Percentiles rank a stretch among this genome's conserved stretches.
phyloP scores from a whole-genome alignment of 129 eudicot species.

The Arctium lappa region DNA sequence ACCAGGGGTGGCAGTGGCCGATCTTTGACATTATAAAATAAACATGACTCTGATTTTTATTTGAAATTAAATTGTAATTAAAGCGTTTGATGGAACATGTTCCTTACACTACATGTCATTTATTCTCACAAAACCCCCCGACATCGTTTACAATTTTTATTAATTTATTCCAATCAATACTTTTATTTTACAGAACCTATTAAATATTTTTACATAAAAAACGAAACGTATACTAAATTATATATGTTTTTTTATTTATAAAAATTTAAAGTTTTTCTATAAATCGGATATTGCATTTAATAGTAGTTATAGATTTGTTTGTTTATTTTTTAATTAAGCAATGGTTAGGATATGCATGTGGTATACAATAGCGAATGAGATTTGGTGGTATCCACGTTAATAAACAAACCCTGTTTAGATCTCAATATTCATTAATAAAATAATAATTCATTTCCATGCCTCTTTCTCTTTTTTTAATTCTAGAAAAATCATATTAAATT shows the following conservation, averaged over 20 bases:
- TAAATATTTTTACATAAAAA: too few relatives aligned
- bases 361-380: constrained; percentile 27
- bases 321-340: not conserved
- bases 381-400: constrained; percentile 20
- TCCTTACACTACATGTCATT: constrained; percentile 34
- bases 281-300: not conserved
- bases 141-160: constrained; percentile 34
- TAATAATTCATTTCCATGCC: constrained; percentile 26
- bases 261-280: not conserved
- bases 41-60: not conserved
- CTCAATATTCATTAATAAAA: constrained; percentile 31
- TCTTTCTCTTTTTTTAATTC: not conserved
- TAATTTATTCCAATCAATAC: constrained; percentile 22
- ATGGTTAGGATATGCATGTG: constrained; percentile 26
- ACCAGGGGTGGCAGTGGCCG: constrained; percentile 32
- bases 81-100: constrained; percentile 21
- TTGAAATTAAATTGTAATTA: not conserved
- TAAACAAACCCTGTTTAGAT: constrained; percentile 32
- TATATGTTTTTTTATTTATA: too few relatives aligned
- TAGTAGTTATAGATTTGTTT: not conserved
- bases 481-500: not conserved
- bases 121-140: constrained; percentile 27
- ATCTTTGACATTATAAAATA: constrained; percentile 25
- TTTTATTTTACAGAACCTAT: not conserved
- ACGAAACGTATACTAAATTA: not conserved